Base-by-base conservation (phyloP, 140 eudicot genomes). In the Erigeron philadelphicus region DNA sequence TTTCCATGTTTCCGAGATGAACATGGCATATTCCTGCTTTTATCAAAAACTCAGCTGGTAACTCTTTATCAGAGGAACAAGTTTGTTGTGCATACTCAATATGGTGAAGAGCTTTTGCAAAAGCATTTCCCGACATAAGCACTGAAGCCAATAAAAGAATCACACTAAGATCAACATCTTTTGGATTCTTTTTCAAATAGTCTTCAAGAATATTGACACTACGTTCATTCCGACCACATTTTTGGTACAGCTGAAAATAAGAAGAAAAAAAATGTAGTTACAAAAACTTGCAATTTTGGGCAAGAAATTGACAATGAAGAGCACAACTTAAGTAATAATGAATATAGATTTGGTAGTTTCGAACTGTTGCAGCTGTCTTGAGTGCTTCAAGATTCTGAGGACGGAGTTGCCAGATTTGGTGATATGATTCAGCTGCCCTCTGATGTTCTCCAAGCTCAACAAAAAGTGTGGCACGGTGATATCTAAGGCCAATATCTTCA, bases 11-110 rank as follows among this genome's bases (percentile, higher is more conserved):
- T 54, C 94, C 88, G 35, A 90, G 90, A 76, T 90, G 86, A 81
- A 71, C 84, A 80, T 85, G 93, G 48, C 96, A 93, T 72, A 93
- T 74, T 63, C 98, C 98, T 64, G 96, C 90, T 86, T 85, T 85
- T 42, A 82, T 48, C 15, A 50, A 71, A 43, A 93, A 63, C 60
- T 78, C 47, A 64, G 81, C 53, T 12, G 93, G 96, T 63, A 84
- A 73, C 47, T 81, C 83, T 77, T 82, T 77, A 53, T 75, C 85
- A 66, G 72, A 56, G 72, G 72, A 71, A 75, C 64, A 56, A 9
- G 57, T 79, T 63, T 75, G 84, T 21, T 81, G 80, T 61, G 84
- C 88, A 74, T 53, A 82, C 85, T 86, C 90, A 73, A 93, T 86
- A 79, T 70, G 84, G 16, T 83, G 73, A 78, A 93, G 90, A 64